Evolutionary conservation across 495 filamentous ascomycete species (phyloP), one percentile per base, ranked within the genome.

Genomic region (Cercophora samala): DNA sequence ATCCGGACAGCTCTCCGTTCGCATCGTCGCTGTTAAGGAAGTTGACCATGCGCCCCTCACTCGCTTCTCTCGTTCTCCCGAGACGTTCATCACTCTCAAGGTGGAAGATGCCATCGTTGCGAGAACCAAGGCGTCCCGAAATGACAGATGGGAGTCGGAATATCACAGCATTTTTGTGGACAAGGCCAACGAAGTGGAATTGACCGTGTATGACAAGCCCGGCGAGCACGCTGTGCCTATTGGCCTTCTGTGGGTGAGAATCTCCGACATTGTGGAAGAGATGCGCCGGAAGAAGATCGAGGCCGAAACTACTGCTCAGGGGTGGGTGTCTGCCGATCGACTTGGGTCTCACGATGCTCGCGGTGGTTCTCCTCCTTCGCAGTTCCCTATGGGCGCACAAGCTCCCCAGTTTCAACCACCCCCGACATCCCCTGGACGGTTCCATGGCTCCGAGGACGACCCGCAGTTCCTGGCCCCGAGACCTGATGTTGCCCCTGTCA

Each of bases 261-360:
- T 99, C 73, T 94, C 96, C 51, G 95, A 99, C 76, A 96, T 99
- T 68, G 92, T 90, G 25, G 95, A 99, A 72, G 95, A 98, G 77
- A 93, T 98, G 84, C 90, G 95, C 69, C 90, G 93, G 60, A 98
- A 97, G 83, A 97, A 91, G 81, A 93, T 99, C 68, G 96, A 98
- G 76, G 88, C 91, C 4, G 95, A 99, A 72, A 88, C 97, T 66
- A 93, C 92, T 71, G 86, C 86, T 63, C 89, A 90, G 54, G 95
- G 94, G 56, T 99, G 95, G 95, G 95, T 97, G 63, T 97, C 96
- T 62, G 95, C 95, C 46, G 94, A 97, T 73, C 90, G 91, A 68
- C 93, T 98, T 88, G 91, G 80, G 80, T 67, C 72, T n/a, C 83
- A 85, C 60, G 53, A 19, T 19, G 80, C 82, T 21, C 76, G 79